Evolutionary conservation across 169 alveolate genomes (phyloP), one percentile per base, ranked within the genome.

Genomic region (Plasmodium fragile): DNA sequence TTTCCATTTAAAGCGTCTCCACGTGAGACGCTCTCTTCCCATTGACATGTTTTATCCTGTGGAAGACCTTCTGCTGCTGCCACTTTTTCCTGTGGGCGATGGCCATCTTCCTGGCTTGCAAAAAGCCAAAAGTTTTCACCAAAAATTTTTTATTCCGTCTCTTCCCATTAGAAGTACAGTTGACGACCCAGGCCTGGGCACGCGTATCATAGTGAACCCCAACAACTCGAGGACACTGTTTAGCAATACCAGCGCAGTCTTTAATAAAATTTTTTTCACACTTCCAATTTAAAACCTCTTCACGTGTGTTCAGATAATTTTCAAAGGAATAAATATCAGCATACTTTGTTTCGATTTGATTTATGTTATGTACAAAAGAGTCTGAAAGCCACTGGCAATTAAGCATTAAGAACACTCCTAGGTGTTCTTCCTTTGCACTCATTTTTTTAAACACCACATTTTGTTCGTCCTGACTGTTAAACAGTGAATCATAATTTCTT

Each of bases 101-200:
- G 18, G 95, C 95, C 71, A 92, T 49, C 70, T 92, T 75, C 53
- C 95, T 92, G 8, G 95, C 95, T 59, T 83, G 87, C 34, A 92
- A 22, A 45, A 83, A 82, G 4, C 95, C 95, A 53, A 77, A 83
- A 5, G 92, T 92, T 65, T 92, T 81, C 6, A 83, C 82, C 36
- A 78, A 71, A 92, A 81, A 92, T 72, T 92, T 92, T 77, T 83
- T 83, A 13, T 92, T 92, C 43, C 52, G 49, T 52, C 95, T 80
- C 73, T 75, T 82, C 49, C 65, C 71, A 49, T 82, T 83, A 36
- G 39, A 43, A 11, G 91, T 39, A 65, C 95, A 45, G 22, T 55
- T 92, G 39, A 75, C 92, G n/a, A 92, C 95, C 95, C 95, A 92
- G n/a, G 93, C 83, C 55, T 71, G 43, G n/a, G 95, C 65, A 81